These are phyloP conservation scores for Corinectria fuckeliana DNA, from an alignment of 2,329 filamentous ascomycete species.

Conservation along the genomic window DNA sequence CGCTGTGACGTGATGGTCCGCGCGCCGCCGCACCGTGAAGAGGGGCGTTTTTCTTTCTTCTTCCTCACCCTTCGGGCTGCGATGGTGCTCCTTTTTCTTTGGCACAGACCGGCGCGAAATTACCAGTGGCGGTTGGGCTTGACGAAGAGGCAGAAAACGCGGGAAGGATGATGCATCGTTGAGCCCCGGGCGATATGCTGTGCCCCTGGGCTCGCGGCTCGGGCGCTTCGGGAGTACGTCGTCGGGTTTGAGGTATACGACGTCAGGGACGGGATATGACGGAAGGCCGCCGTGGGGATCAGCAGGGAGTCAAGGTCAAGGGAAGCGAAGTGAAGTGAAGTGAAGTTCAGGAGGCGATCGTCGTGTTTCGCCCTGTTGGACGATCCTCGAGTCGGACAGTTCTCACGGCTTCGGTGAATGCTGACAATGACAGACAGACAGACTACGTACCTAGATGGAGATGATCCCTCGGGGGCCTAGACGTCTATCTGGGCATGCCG, in stretches of 20 bases:
- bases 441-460: no score
- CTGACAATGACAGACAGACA: no score
- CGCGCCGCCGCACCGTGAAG: no score
- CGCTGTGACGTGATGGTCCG: no score
- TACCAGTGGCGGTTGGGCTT: neutral
- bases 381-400: neutral
- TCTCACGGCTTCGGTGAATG: no score
- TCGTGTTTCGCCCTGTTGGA: neutral
- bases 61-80: neutral
- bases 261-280: neutral
- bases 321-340: no score
- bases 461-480: no score
- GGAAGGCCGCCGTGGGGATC: neutral
- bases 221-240: neutral
- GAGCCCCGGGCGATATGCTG: no score
- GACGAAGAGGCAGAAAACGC: no score
- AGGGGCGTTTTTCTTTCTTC: neutral
- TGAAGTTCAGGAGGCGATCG: neutral
- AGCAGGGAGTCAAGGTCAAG: no score
- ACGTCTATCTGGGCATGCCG: no score
- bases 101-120: neutral
- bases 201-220: neutral
- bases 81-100: neutral
- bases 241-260: neutral
- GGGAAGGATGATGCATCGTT: neutral